A percentile compares a stretch with the other conserved stretches of the same genome.
Evolutionary conservation across 2,329 filamentous ascomycete genomes (phyloP).

Genomic region (Pseudogymnoascus sp.): DNA sequence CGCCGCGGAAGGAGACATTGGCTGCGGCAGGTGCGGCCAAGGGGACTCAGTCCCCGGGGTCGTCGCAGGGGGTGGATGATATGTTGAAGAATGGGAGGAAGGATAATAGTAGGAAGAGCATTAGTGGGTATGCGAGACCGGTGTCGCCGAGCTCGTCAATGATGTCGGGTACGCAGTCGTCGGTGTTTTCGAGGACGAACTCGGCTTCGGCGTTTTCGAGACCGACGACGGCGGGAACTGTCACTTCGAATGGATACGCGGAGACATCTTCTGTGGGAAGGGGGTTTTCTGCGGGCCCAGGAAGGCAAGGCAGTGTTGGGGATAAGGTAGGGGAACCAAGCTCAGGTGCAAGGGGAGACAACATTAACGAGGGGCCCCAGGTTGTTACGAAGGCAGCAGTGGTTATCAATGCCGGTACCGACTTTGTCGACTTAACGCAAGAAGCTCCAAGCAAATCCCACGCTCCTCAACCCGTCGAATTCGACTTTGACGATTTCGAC

Average conservation of each 20-base stretch:
- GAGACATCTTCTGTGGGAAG: background rate
- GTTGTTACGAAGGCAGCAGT: background rate
- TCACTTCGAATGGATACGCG: background rate
- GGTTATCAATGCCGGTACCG: background rate
- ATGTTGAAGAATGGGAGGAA: constrained; percentile 2
- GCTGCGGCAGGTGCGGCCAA: background rate
- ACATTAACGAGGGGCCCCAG: background rate
- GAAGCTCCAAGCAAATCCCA: constrained; percentile 5
- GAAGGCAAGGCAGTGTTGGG: background rate
- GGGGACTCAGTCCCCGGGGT: background rate
- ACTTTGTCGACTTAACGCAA: background rate
- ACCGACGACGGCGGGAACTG: constrained; percentile 21
- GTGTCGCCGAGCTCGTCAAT: background rate
- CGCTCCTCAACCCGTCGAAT: constrained; percentile 38
- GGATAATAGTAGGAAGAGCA: background rate
- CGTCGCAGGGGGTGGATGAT: background rate
- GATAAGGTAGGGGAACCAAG: background rate
- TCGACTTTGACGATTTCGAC: constrained; percentile 78
- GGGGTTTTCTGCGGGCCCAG: background rate
- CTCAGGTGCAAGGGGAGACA: background rate
- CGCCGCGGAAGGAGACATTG: constrained; percentile 20
- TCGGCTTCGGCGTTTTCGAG: constrained; percentile 15
- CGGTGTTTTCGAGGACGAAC: constrained; percentile 1
- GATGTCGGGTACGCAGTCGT: background rate
- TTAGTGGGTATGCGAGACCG: constrained; percentile 25